Percentiles rank a stretch among this genome's conserved stretches.
Evolutionary conservation across 2,329 filamentous ascomycete species (phyloP).

Genomic region (Herpotrichia juniperi): DNA sequence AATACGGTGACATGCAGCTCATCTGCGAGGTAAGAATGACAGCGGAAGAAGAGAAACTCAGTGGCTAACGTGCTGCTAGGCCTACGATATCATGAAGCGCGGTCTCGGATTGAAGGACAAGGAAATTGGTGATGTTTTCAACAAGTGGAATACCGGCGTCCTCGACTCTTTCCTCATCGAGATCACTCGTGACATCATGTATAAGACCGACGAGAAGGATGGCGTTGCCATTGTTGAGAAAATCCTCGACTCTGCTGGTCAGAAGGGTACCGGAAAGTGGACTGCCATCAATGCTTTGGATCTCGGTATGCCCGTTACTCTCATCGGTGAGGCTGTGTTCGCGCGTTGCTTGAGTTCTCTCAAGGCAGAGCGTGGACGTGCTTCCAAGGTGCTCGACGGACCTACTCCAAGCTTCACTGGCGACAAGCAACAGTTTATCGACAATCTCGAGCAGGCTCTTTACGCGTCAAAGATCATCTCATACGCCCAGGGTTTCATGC

Average conservation of each 20-base stretch:
- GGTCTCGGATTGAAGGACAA: conserved; percentile 86
- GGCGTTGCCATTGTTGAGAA: conserved; percentile 92
- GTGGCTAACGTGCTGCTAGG: conserved; percentile 59
- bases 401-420: conserved; percentile 83
- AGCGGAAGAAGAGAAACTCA: not conserved
- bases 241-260: conserved; percentile 97
- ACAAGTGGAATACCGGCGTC: conserved; percentile 98
- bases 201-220: conserved; percentile 91
- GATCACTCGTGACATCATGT: conserved; percentile 98
- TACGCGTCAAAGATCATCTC: conserved; percentile 99
- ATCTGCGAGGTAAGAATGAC: conserved; percentile 83
- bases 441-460: conserved; percentile 96
- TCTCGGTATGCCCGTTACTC: conserved; percentile 96
- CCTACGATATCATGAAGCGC: conserved; percentile 99
- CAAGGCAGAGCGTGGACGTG: conserved; percentile 89
- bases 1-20: conserved; percentile 99
- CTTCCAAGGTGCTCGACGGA: conserved; percentile 78
- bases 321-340: conserved; percentile 97
- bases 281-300: conserved; percentile 99
- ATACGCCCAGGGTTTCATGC: conserved; percentile 99
- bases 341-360: conserved; percentile 91
- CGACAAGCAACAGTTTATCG: conserved; percentile 90
- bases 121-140: conserved; percentile 94
- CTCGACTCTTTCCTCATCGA: conserved; percentile 98
- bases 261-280: conserved; percentile 99